Percentiles rank a stretch among this genome's conserved stretches.
These are phyloP conservation scores for Rachicladosporium sp. DNA, from an alignment of 2,329 filamentous ascomycete species.

Conservation along the genomic window DNA sequence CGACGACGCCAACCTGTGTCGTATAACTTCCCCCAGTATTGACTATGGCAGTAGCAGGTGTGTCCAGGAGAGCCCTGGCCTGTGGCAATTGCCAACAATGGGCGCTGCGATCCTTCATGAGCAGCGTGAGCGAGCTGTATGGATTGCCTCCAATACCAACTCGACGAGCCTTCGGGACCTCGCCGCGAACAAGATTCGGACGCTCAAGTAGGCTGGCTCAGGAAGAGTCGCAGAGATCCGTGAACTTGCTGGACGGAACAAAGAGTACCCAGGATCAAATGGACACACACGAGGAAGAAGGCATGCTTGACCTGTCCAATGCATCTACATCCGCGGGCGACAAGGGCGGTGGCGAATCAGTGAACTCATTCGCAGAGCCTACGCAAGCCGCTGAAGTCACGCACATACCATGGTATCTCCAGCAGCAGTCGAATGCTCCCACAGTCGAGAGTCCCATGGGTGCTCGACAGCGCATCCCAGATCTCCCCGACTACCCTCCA, in stretches of 20 bases:
- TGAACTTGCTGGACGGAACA: no score
- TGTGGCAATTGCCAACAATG: constrained; percentile 16
- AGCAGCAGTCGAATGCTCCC: constrained; percentile 30
- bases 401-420: constrained; percentile 69
- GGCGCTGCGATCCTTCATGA: constrained; percentile 19
- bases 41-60: constrained; percentile 8
- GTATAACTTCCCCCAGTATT: neutral
- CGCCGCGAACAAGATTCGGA: no score
- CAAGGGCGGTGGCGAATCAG: no score
- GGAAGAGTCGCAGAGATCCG: no score
- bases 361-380: neutral
- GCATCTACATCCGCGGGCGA: no score
- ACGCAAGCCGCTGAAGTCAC: constrained; percentile 5
- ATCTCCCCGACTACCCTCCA: constrained; percentile 57
- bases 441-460: constrained; percentile 32
- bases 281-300: no score
- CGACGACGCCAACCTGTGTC: no score
- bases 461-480: constrained; percentile 46
- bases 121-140: constrained; percentile 13
- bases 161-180: no score
- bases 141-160: no score
- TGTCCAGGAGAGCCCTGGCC: constrained; percentile 7
- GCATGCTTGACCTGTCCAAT: no score
- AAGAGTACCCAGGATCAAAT: no score
- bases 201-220: no score